Evolutionary conservation across 257 asterid species (phyloP), one percentile per base, ranked within the genome.

Genomic region (Solanum peruvianum): DNA sequence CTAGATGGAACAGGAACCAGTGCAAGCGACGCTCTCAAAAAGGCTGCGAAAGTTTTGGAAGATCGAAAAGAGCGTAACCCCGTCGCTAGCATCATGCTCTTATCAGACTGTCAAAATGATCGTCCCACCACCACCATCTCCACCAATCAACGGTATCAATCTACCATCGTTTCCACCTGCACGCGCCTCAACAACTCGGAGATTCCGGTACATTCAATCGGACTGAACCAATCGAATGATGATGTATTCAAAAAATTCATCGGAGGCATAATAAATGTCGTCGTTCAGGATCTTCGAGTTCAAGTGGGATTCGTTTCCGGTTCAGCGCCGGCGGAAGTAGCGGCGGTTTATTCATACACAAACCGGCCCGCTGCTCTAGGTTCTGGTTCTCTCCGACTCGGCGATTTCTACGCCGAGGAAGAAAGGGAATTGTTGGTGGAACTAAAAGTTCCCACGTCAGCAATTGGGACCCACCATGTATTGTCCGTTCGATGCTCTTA

Each of bases 1-100:
- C 18, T 97, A 8, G 99, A 94, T 73, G 94, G 96, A 88, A 91
- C 91, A 35, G 92, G 92, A 64, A 70, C 93, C 20, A 93, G 93
- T 88, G 90, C 97, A 12, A 91, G 89, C 60, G 99, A 96, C 85
- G 94, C 99, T 2, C 86, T 97, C 1, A 97, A 95, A 84, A 97
- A 97, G 87, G 99, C 99, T 2, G 98, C 94, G 4, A 97, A 97
- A 89, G 98, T 97, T 18, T 91, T 97, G 9, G 98, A 97, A 87
- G 99, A 97, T 60, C 99, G 99, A 85, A 98, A 97, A 20, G 99
- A 96, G 89, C 91, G 78, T 27, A 97, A 97, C 85, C 92, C 96
- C 8, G 91, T 92, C 21, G 92, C 96, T 9, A 90, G 95, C 91
- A 93, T 97, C 80, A 87, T 97, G 7, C 94, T 97, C 29, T 60